Conservation (phyloP, 2,329 filamentous ascomycete genomes). For the Alternaria arborescens region DNA sequence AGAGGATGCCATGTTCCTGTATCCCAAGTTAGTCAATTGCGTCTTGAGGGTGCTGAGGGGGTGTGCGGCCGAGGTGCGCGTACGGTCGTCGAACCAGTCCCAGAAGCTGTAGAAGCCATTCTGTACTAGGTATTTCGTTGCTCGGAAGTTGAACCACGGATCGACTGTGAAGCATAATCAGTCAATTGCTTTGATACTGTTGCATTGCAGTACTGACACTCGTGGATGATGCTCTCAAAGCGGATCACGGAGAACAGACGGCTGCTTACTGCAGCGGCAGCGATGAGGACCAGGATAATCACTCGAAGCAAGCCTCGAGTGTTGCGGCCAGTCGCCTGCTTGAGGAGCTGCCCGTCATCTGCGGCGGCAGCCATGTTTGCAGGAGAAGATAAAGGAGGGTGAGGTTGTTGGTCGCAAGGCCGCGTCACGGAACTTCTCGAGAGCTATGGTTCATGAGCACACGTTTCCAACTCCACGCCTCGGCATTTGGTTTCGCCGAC, state of each 20-base stretch:
- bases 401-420: conserved; percentile 41
- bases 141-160: conserved; percentile 99
- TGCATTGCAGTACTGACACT: conserved; percentile 73
- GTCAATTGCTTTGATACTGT: conserved; percentile 29
- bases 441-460: conserved; percentile 36
- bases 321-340: conserved; percentile 81
- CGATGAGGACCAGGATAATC: conserved; percentile 89
- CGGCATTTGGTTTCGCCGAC: conserved; percentile 36
- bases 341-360: conserved; percentile 65
- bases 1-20: conserved; percentile 96
- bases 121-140: conserved; percentile 95
- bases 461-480: conserved; percentile 37
- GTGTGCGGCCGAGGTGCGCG: conserved; percentile 49
- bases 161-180: conserved; percentile 72
- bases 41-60: conserved; percentile 2
- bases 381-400: conserved; percentile 27
- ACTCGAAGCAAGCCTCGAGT: conserved; percentile 86
- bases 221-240: conserved; percentile 99
- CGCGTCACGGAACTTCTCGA: conserved; percentile 47
- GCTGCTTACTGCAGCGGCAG: conserved; percentile 88
- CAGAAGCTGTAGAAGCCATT: conserved; percentile 99
- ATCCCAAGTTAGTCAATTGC: conserved; percentile 26
- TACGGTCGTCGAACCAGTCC: conserved; percentile 99
- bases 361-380: conserved; percentile 49
- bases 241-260: conserved; percentile 98